Evolutionary conservation across 768 basidiomycete species (phyloP).

Genomic region (Pholiota conissans): DNA sequence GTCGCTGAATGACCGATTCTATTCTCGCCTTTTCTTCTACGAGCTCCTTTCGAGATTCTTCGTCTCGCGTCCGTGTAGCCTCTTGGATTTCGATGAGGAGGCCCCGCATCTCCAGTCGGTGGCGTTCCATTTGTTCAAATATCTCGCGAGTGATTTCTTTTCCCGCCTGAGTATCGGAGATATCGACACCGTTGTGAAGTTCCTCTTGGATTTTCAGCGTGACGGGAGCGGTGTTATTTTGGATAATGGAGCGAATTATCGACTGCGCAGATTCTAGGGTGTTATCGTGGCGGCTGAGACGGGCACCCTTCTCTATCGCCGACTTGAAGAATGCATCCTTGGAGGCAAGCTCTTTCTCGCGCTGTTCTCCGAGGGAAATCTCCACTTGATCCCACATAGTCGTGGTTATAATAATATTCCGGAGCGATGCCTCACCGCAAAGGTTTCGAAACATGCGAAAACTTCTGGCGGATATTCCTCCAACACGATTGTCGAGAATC

Average conservation of each 20-base stretch:
- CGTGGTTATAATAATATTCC: constrained; percentile 52
- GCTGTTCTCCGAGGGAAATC: constrained; percentile 33
- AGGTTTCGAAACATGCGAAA: constrained; percentile 52
- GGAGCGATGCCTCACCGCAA: constrained; percentile 49
- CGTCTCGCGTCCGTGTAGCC: constrained; percentile 16
- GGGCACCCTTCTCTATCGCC: constrained; percentile 49
- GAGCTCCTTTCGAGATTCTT: constrained; percentile 20
- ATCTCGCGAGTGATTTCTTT: constrained; percentile 51
- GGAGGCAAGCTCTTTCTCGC: constrained; percentile 44
- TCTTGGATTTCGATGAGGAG: constrained; percentile 48
- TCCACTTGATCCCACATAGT: constrained; percentile 53
- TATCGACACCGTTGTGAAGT: constrained; percentile 44
- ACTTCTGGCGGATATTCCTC: constrained; percentile 50
- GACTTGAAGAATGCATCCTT: constrained; percentile 51
- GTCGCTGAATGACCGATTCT: constrained; percentile 13
- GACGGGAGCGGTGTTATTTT: constrained; percentile 31
- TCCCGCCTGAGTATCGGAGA: constrained; percentile 55
- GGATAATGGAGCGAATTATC: constrained; percentile 43
- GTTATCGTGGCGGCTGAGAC: constrained; percentile 40
- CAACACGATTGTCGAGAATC: constrained; percentile 51
- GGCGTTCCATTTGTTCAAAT: constrained; percentile 43
- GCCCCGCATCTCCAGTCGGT: constrained; percentile 46
- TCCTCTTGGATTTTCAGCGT: constrained; percentile 56
- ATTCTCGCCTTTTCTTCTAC: constrained; percentile 12
- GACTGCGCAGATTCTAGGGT: constrained; percentile 38